Conservation (phyloP, 1,284 basidiomycete species). For the Marasmius oreades region DNA sequence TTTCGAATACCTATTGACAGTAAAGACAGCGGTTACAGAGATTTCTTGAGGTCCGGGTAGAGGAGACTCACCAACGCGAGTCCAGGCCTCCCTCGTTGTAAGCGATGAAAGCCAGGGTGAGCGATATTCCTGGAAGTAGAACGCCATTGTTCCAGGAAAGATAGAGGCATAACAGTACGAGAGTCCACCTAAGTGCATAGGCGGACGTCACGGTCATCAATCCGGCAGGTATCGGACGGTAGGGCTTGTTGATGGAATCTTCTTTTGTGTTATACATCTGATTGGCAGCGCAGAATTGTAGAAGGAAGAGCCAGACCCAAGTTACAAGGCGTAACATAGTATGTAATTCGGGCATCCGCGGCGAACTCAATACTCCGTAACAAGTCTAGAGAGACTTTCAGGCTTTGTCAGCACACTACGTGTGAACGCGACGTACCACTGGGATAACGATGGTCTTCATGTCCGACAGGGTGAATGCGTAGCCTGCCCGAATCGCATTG, state of each 20-base stretch:
- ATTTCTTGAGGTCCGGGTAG: neutral
- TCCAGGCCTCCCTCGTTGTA: slow-evolving; percentile 34
- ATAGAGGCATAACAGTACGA: slow-evolving; percentile 28
- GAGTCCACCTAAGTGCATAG: slow-evolving; percentile 30
- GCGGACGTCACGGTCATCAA: slow-evolving; percentile 33
- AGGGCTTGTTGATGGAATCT: slow-evolving; percentile 40
- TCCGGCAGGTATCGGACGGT: slow-evolving; percentile 40
- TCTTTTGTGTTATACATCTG: slow-evolving; percentile 36
- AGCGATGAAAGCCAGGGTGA: slow-evolving; percentile 25
- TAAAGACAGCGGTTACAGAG: no score
- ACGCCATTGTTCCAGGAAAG: slow-evolving; percentile 27
- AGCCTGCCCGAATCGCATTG: neutral
- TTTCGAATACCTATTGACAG: slow-evolving; percentile 22
- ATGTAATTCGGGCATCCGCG: slow-evolving; percentile 20
- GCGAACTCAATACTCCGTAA: slow-evolving; percentile 5
- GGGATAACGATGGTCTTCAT: slow-evolving; percentile 30
- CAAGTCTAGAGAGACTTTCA: slow-evolving; percentile 17
- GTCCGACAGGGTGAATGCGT: slow-evolving; percentile 29
- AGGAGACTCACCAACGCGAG: slow-evolving; percentile 23
- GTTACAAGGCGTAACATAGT: slow-evolving; percentile 18
- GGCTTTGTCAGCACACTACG: slow-evolving; percentile 16
- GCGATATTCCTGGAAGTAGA: slow-evolving; percentile 23
- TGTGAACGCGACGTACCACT: slow-evolving; percentile 20
- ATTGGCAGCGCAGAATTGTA: slow-evolving; percentile 43
- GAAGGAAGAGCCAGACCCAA: slow-evolving; percentile 43